Percentiles rank a stretch among this genome's conserved stretches.
Evolutionary conservation across 441 rosid species (phyloP).

Genomic region (Rhodomyrtus psidioides): DNA sequence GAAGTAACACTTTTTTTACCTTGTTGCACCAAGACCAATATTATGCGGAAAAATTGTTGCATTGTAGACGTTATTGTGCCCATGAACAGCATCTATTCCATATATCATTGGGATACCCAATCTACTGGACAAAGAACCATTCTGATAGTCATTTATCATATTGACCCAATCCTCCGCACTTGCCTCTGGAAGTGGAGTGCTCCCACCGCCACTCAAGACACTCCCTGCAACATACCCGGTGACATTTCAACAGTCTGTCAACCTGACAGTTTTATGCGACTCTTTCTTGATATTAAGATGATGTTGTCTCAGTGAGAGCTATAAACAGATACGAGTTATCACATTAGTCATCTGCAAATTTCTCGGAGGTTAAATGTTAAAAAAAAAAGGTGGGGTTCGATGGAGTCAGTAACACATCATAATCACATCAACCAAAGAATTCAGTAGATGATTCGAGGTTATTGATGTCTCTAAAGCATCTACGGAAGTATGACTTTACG

Average conservation of each 20-base stretch:
- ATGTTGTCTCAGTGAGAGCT: background rate
- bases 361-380: background rate
- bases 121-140: conserved; percentile 9
- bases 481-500: background rate
- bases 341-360: background rate
- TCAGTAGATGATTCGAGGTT: background rate
- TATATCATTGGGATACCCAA: conserved; percentile 14
- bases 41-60: conserved; percentile 13
- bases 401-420: background rate
- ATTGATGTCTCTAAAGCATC: background rate
- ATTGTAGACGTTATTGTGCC: conserved; percentile 11
- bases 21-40: conserved; percentile 14
- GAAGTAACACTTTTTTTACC: background rate
- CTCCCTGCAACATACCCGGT: conserved; percentile 5
- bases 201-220: conserved; percentile 14
- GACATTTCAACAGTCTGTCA: background rate
- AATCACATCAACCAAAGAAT: background rate
- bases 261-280: background rate
- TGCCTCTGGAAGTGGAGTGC: conserved; percentile 11
- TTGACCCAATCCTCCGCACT: conserved; percentile 12
- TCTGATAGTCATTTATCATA: conserved; percentile 6
- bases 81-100: conserved; percentile 13
- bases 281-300: background rate
- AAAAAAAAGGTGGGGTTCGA: background rate
- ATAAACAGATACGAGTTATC: background rate